These are phyloP conservation scores for Fusarium sp. DNA, from an alignment of 2,329 filamentous ascomycete species.

Conservation along the genomic window DNA sequence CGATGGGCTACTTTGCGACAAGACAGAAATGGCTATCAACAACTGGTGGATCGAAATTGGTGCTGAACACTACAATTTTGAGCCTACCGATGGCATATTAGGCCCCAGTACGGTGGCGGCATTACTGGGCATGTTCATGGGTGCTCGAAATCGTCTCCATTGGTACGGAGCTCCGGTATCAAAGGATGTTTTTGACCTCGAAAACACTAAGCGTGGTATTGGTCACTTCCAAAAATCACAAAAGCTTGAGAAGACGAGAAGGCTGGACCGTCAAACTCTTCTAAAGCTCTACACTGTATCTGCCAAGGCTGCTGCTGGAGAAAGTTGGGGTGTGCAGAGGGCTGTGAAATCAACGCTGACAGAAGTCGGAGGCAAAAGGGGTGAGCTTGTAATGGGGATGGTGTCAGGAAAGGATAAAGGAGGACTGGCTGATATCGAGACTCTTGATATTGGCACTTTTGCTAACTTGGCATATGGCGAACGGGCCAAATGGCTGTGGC, in stretches of 20 bases:
- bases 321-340: constrained; percentile 91
- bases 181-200: constrained; percentile 92
- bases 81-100: constrained; percentile 90
- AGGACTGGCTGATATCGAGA: constrained; percentile 92
- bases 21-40: constrained; percentile 87
- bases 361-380: constrained; percentile 91
- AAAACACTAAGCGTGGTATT: constrained; percentile 83
- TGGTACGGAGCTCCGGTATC: constrained; percentile 83
- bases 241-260: constrained; percentile 79
- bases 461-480: constrained; percentile 81
- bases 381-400: constrained; percentile 95
- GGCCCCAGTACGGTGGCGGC: constrained; percentile 92
- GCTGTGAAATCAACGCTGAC: constrained; percentile 96
- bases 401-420: constrained; percentile 87
- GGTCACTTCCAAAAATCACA: constrained; percentile 89
- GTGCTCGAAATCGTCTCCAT: constrained; percentile 87
- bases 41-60: constrained; percentile 98
- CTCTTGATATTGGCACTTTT: constrained; percentile 86
- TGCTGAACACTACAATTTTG: constrained; percentile 88
- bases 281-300: constrained; percentile 83
- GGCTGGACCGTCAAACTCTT: constrained; percentile 84
- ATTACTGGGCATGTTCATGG: constrained; percentile 86
- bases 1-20: constrained; percentile 91
- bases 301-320: constrained; percentile 87
- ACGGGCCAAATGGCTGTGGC: constrained; percentile 92